phyloP scores from a whole-genome alignment of 495 filamentous ascomycete genomes.

The Hypoxylon lienhwacheense region DNA sequence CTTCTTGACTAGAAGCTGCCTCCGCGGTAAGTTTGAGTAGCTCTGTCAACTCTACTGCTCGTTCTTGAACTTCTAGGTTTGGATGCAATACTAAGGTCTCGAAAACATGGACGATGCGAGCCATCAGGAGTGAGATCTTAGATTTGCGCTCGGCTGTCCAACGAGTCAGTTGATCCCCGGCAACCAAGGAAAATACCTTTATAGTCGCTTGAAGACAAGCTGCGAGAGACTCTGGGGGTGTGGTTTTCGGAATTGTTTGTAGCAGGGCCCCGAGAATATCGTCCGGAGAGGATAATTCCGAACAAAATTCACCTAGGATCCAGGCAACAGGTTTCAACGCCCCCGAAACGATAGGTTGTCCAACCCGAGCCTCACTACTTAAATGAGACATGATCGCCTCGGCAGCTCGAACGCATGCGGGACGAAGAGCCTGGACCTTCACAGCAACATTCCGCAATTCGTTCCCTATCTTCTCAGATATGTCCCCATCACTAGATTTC shows the following conservation, averaged over 20 bases:
- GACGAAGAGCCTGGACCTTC: constrained; percentile 79
- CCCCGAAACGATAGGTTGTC: constrained; percentile 50
- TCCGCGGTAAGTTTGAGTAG: constrained; percentile 82
- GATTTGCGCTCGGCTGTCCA: constrained; percentile 71
- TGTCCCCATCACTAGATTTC: constrained; percentile 46
- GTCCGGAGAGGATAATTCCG: constrained; percentile 63
- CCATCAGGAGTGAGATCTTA: constrained; percentile 71
- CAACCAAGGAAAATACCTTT: constrained; percentile 75
- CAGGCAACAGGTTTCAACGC: constrained; percentile 74
- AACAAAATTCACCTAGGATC: constrained; percentile 85
- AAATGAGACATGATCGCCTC: constrained; percentile 66
- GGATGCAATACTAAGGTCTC: constrained; percentile 78
- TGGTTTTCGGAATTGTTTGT: constrained; percentile 63
- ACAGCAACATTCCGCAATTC: constrained; percentile 89
- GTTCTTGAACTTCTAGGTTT: constrained; percentile 91
- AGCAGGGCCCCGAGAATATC: constrained; percentile 72
- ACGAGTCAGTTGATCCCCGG: constrained; percentile 53
- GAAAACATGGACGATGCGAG: constrained; percentile 76
- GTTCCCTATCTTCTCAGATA: constrained; percentile 72
- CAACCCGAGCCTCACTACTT: constrained; percentile 44
- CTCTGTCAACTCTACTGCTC: constrained; percentile 88
- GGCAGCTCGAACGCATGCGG: constrained; percentile 78
- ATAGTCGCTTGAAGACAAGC: constrained; percentile 83
- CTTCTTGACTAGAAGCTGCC: constrained; percentile 65
- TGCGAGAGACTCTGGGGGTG: constrained; percentile 60